phyloP scores from a whole-genome alignment of 352 stramenopile species.

The Elongisporangium prolatum region DNA sequence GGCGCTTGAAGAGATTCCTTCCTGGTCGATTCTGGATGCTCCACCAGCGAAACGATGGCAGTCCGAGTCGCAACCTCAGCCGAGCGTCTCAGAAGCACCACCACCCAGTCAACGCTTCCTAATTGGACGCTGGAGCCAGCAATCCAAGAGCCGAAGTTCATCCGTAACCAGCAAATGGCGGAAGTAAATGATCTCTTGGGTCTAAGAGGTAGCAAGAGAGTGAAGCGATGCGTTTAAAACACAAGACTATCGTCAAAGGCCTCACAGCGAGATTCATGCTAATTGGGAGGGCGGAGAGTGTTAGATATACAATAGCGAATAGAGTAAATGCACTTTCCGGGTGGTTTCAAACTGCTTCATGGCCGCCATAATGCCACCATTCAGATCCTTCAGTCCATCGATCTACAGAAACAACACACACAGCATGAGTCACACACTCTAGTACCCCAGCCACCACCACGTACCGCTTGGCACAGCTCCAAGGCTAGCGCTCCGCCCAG shows the following conservation, averaged over 20 bases:
- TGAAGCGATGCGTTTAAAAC: background rate
- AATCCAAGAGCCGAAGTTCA: conserved; percentile 17
- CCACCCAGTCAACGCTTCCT: conserved; percentile 12
- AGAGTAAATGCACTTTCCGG: conserved; percentile 58
- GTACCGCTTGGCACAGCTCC: conserved; percentile 66
- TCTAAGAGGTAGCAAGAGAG: background rate
- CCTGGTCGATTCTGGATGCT: background rate
- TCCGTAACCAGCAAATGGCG: conserved; percentile 36
- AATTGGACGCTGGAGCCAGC: conserved; percentile 32
- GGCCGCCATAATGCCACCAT: conserved; percentile 43
- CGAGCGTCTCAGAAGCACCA: background rate
- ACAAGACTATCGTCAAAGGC: no score
- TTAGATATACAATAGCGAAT: conserved; percentile 63
- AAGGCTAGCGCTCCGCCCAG: conserved; percentile 74
- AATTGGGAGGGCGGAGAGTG: background rate
- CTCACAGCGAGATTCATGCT: background rate
- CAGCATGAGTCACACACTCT: conserved; percentile 1
- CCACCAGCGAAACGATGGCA: conserved; percentile 7
- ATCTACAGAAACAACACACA: conserved; percentile 26
- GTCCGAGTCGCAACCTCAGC: background rate
- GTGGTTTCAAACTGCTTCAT: conserved; percentile 57
- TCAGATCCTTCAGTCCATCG: conserved; percentile 33
- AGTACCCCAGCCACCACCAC: conserved; percentile 2
- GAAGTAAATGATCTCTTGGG: conserved; percentile 12
- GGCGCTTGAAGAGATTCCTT: background rate